phyloP scores from a whole-genome alignment of 495 filamentous ascomycete species.

The Penicillium pulvis region DNA sequence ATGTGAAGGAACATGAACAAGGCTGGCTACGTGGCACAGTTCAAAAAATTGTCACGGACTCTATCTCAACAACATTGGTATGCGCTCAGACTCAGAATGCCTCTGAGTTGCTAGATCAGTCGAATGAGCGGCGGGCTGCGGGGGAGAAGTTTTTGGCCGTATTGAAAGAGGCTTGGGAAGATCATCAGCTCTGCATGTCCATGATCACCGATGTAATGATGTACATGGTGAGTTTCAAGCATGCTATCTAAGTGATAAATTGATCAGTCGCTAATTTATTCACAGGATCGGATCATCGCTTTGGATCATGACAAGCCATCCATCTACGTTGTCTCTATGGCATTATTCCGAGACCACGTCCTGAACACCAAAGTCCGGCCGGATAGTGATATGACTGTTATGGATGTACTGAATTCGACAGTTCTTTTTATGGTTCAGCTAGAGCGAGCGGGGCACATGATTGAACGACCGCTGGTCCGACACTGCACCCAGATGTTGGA shows the following conservation, averaged over 20 bases:
- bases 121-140: constrained; percentile 71
- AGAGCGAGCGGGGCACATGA: constrained; percentile 87
- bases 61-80: constrained; percentile 62
- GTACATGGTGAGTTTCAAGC: constrained; percentile 73
- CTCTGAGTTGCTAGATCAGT: constrained; percentile 54
- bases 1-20: constrained; percentile 77
- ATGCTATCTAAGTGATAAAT: not conserved
- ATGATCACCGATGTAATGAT: constrained; percentile 98
- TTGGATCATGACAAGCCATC: constrained; percentile 70
- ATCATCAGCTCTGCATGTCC: constrained; percentile 90
- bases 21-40: constrained; percentile 74
- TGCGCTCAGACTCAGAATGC: constrained; percentile 36
- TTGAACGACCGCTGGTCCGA: constrained; percentile 80
- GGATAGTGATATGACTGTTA: constrained; percentile 52
- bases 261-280: constrained; percentile 8
- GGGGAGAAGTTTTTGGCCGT: constrained; percentile 83
- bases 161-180: constrained; percentile 77
- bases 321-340: constrained; percentile 82
- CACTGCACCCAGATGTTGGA: constrained; percentile 91
- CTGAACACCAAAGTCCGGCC: constrained; percentile 56
- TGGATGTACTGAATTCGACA: constrained; percentile 74
- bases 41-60: constrained; percentile 59
- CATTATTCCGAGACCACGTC: constrained; percentile 82
- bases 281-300: constrained; percentile 74
- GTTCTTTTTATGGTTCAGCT: constrained; percentile 89